These are phyloP conservation scores for Scutellaria minor DNA, from an alignment of 257 asterid genomes.

Conservation along the genomic window DNA sequence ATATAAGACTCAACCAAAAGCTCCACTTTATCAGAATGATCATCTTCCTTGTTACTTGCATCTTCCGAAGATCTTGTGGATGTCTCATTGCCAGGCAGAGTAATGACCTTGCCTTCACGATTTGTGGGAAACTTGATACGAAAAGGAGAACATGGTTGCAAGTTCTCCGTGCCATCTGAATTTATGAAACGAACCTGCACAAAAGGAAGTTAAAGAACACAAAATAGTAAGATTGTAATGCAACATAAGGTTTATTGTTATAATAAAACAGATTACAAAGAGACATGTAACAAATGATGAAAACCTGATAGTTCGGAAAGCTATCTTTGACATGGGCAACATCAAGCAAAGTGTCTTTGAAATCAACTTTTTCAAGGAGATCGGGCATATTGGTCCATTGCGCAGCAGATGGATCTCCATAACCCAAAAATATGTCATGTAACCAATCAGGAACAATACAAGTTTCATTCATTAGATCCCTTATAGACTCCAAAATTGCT, in stretches of 20 bases:
- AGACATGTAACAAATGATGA: constrained; percentile 26
- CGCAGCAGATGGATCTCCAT: constrained; percentile 97
- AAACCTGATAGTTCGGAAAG: constrained; percentile 90
- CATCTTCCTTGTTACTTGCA: constrained; percentile 42
- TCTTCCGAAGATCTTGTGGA: constrained; percentile 45
- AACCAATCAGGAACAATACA: constrained; percentile 99
- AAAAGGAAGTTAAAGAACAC: constrained; percentile 33
- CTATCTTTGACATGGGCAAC: constrained; percentile 82
- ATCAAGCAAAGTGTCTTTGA: constrained; percentile 92
- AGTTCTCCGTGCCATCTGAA: constrained; percentile 73
- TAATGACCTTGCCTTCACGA: constrained; percentile 58
- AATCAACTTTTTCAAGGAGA: constrained; percentile 84
- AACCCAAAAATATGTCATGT: constrained; percentile 97
- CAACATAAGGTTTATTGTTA: neutral
- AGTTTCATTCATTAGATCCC: constrained; percentile 99
- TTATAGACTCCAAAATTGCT: constrained; percentile 95
- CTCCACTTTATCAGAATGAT: constrained; percentile 56
- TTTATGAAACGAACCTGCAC: constrained; percentile 75
- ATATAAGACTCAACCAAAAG: constrained; percentile 84
- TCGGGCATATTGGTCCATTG: constrained; percentile 96
- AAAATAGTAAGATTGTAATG: constrained; percentile 6
- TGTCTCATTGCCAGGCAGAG: constrained; percentile 68
- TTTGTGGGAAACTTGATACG: constrained; percentile 71
- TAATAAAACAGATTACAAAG: constrained; percentile 16
- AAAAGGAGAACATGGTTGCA: constrained; percentile 74